phyloP scores from a whole-genome alignment of 257 asterid species.

The Scutellaria galericulata region DNA sequence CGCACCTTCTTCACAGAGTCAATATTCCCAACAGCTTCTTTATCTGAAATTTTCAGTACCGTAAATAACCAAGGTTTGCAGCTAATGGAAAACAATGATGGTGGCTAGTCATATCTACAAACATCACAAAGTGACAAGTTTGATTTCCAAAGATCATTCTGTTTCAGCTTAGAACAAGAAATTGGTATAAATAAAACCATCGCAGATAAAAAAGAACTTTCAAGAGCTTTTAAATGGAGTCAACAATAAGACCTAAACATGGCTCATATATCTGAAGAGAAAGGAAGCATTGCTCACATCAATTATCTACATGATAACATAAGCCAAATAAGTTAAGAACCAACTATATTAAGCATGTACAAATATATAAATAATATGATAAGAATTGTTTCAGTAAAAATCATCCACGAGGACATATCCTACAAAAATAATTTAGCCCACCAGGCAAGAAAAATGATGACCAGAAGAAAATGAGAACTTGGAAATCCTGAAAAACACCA shows the following conservation, averaged over 20 bases:
- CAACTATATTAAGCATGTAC: not conserved
- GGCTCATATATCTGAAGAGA: slow-evolving; percentile 3
- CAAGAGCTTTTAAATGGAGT: slow-evolving; percentile 7
- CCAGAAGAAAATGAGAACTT: not conserved
- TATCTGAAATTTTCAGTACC: slow-evolving; percentile 48
- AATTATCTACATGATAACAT: not conserved
- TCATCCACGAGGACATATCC: not conserved
- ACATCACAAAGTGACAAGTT: not conserved
- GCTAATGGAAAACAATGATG: not conserved
- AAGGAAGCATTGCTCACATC: not conserved
- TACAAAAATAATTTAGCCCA: not conserved
- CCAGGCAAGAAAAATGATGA: not conserved
- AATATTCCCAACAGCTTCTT: slow-evolving; percentile 51
- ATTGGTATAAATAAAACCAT: not conserved
- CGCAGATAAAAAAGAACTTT: not conserved
- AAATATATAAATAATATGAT: not conserved
- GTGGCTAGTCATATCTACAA: not conserved
- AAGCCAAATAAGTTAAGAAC: not conserved
- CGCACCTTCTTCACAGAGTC: slow-evolving; percentile 72
- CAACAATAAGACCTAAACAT: slow-evolving; percentile 2
- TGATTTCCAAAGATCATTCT: not conserved
- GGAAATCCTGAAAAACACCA: not conserved
- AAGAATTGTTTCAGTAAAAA: not conserved
- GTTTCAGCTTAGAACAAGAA: slow-evolving; percentile 7
- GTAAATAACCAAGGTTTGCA: slow-evolving; percentile 20